Conservation (phyloP, 306 rosid species). For the Ormosia semicastrata region DNA sequence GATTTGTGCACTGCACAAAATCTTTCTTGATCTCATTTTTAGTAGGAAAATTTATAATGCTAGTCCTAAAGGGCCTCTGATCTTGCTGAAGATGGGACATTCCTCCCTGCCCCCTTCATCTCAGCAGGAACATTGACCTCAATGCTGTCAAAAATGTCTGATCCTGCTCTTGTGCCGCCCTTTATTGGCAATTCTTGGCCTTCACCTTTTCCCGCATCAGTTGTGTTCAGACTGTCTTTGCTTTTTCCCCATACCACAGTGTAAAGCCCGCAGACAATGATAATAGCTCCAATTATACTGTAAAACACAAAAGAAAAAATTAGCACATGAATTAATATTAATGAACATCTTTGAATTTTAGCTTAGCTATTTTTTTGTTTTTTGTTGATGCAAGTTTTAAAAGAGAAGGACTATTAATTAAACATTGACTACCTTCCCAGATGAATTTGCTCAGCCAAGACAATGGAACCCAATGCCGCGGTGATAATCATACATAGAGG, state of each 20-base stretch:
- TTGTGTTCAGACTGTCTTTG: conserved; percentile 49
- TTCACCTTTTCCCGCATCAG: conserved; percentile 24
- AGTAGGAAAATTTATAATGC: conserved; percentile 28
- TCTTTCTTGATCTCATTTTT: conserved; percentile 31
- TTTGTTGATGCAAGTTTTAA: neutral
- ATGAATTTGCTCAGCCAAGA: conserved; percentile 76
- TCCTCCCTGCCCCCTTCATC: conserved; percentile 18
- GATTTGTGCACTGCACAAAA: conserved; percentile 29
- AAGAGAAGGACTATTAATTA: neutral
- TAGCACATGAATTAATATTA: neutral
- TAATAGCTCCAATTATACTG: conserved; percentile 82
- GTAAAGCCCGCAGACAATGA: conserved; percentile 85
- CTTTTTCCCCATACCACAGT: conserved; percentile 96
- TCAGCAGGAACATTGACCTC: conserved; percentile 35
- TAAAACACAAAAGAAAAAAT: neutral
- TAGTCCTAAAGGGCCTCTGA: conserved; percentile 10
- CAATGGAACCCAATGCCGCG: conserved; percentile 71
- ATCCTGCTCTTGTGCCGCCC: conserved; percentile 27
- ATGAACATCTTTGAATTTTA: neutral
- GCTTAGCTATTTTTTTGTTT: too few species aligned
- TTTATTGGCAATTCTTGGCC: conserved; percentile 68
- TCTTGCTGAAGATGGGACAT: conserved; percentile 16
- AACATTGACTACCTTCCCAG: conserved; percentile 67
- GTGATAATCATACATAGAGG: conserved; percentile 93
- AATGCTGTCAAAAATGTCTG: conserved; percentile 33